A percentile compares a stretch with the other conserved stretches of the same genome.
Evolutionary conservation across 1,284 basidiomycete species (phyloP).

Genomic region (Polyporus tsugae): DNA sequence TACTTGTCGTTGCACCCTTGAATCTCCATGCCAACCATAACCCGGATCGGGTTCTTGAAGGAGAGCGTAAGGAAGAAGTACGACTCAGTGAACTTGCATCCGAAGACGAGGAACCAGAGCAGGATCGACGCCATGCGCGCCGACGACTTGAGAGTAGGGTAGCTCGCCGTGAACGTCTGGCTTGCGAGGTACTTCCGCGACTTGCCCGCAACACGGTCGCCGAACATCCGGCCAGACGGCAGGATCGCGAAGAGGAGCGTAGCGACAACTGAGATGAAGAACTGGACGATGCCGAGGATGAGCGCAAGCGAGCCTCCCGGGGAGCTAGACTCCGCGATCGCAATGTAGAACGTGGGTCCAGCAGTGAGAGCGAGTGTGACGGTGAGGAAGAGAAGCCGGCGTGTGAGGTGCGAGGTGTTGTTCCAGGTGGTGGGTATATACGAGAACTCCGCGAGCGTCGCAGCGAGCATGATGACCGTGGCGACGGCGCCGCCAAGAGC

Average conservation of each 20-base stretch:
- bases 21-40: constrained; percentile 94
- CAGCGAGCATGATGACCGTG: constrained; percentile 91
- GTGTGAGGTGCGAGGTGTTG: constrained; percentile 92
- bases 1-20: constrained; percentile 86
- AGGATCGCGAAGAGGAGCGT: constrained; percentile 87
- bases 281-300: constrained; percentile 93
- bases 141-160: constrained; percentile 70
- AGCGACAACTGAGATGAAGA: constrained; percentile 85
- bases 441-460: constrained; percentile 91
- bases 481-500: constrained; percentile 93
- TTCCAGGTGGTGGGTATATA: constrained; percentile 98
- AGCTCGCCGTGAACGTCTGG: constrained; percentile 96
- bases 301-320: constrained; percentile 77
- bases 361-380: constrained; percentile 87
- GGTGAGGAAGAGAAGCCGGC: constrained; percentile 85
- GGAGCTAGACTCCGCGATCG: constrained; percentile 66
- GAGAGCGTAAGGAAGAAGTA: constrained; percentile 96
- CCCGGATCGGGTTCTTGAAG: constrained; percentile 89
- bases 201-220: constrained; percentile 93
- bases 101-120: constrained; percentile 91
- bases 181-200: constrained; percentile 93
- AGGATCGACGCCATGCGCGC: constrained; percentile 78
- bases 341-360: constrained; percentile 93
- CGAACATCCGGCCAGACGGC: constrained; percentile 95
- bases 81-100: constrained; percentile 93